Percentiles rank a stretch among this genome's conserved stretches.
Conservation (phyloP, 352 stramenopile genomes). For the Pseudoperonospora humuli region DNA sequence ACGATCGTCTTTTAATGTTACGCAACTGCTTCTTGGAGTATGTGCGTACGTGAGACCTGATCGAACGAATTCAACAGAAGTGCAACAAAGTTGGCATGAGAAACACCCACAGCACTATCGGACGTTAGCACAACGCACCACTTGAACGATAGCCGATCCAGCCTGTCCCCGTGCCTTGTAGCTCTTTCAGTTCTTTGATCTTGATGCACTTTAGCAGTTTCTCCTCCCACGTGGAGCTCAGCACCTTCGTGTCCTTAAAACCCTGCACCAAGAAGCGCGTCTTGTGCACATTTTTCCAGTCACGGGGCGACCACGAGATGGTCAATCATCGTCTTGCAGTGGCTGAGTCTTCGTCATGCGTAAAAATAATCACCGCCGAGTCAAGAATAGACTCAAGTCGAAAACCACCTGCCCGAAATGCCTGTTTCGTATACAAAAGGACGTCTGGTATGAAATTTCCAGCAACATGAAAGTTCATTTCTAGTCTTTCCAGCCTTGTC, state of each 20-base stretch:
- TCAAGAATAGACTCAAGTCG: too few species aligned
- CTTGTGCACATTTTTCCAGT: slow-evolving; percentile 86
- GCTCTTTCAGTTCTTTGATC: slow-evolving; percentile 75
- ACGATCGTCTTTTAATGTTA: slow-evolving; percentile 89
- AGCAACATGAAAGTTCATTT: too few species aligned
- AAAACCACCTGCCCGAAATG: too few species aligned
- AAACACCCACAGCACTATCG: not conserved
- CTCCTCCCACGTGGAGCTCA: slow-evolving; percentile 85
- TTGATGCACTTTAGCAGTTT: slow-evolving; percentile 75
- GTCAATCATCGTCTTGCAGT: slow-evolving; percentile 5
- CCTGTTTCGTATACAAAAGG: not conserved
- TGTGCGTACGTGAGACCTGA: slow-evolving; percentile 79
- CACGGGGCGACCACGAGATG: slow-evolving; percentile 52
- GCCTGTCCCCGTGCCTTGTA: slow-evolving; percentile 63
- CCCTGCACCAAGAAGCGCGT: slow-evolving; percentile 63
- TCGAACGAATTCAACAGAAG: slow-evolving; percentile 1
- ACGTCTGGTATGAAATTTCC: too few species aligned
- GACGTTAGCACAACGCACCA: slow-evolving; percentile 41
- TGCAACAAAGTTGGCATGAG: not conserved
- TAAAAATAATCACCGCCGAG: too few species aligned
- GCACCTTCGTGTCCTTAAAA: slow-evolving; percentile 67
- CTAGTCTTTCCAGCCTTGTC: too few species aligned
- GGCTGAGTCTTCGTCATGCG: slow-evolving; percentile 17
- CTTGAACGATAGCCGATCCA: slow-evolving; percentile 77
- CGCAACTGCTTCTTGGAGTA: slow-evolving; percentile 88